Evolutionary conservation across 1,139 yeast genomes (phyloP), one percentile per base, ranked within the genome.

Genomic region (Diutina mesorugosa): DNA sequence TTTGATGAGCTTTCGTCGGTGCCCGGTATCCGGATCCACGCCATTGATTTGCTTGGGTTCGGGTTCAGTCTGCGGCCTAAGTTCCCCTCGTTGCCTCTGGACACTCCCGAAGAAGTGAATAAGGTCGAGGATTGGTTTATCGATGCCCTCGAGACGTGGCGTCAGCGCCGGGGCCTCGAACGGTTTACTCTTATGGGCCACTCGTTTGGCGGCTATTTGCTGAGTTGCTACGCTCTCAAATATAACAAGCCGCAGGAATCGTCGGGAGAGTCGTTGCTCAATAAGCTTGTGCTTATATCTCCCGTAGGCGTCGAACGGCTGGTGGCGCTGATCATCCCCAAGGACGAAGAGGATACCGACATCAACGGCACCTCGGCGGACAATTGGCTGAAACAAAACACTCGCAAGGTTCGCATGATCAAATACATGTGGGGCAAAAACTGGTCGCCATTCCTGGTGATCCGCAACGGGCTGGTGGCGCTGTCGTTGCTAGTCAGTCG

Each of bases 121-220:
- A 76, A 78, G 60, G 81, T 85, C 14, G 96, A 90, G 66, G 77
- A 81, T 60, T 85, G 89, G 77, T 91, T 90, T 63, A 74, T 86
- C 45, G 95, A 89, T 62, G 75, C 91, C 1, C 67, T 93, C n/a
- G 98, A 93, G 66, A 74, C 73, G 60, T 93, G 99, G 99, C 77
- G 98, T 61, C 66, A 67, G 48, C 73, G 72, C 38, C 76, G 87
- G 52, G 73, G 76, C 0, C 69, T 87, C 50, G 72, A 77, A 5
- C 79, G 79, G 60, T 84, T 93, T 63, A 83, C 87, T 35, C 69
- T 93, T 29, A 78, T 93, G 59, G 97, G 96, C 1, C 99, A 93
- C 69, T 90, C 98, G 0, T 82, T 90, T 64, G 99, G 99, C 21
- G 98, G 97, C 0, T 90, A 90, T 64, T 70, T 93, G 58, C 84